These are phyloP conservation scores for Glaciozyma antarctica DNA, from an alignment of 768 basidiomycete genomes.

Conservation along the genomic window DNA sequence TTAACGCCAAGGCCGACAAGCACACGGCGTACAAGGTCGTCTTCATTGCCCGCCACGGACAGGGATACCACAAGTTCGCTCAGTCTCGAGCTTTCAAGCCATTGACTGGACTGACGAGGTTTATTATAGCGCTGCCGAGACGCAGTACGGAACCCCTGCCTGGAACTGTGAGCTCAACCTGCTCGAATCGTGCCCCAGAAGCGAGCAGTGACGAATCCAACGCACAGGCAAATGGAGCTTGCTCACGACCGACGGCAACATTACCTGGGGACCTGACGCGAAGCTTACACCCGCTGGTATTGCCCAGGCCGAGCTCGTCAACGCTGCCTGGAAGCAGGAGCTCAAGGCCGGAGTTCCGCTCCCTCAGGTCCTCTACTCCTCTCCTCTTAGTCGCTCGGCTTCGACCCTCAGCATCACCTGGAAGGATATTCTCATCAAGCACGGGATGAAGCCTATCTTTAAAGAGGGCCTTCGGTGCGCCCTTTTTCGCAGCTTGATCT, in stretches of 20 bases:
- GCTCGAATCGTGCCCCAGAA: too few species aligned
- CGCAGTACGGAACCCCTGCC: not conserved
- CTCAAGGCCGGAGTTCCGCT: slow-evolving; percentile 23
- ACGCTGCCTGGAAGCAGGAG: slow-evolving; percentile 29
- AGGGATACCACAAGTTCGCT: not conserved
- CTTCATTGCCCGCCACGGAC: not conserved
- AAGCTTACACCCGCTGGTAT: slow-evolving; percentile 30
- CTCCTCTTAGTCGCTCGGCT: slow-evolving; percentile 31
- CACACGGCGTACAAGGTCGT: slow-evolving; percentile 34
- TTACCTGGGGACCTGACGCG: slow-evolving; percentile 38
- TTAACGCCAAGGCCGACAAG: slow-evolving; percentile 29
- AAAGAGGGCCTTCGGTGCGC: slow-evolving; percentile 30
- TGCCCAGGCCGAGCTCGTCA: slow-evolving; percentile 27
- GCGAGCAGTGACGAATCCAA: too few species aligned
- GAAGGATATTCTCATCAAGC: slow-evolving; percentile 19
- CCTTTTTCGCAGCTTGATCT: slow-evolving; percentile 24
- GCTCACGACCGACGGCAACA: slow-evolving; percentile 31
- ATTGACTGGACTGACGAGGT: not conserved
- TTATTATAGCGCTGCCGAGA: not conserved
- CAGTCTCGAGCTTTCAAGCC: not conserved
- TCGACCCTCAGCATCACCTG: slow-evolving; percentile 36
- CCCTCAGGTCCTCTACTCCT: slow-evolving; percentile 34
- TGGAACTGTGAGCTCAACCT: not conserved
- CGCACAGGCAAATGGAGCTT: not conserved
- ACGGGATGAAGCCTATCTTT: slow-evolving; percentile 18